Percentiles rank a stretch among this genome's conserved stretches.
phyloP scores from a whole-genome alignment of 1,284 basidiomycete species.

The Xerocomus amazonicus region DNA sequence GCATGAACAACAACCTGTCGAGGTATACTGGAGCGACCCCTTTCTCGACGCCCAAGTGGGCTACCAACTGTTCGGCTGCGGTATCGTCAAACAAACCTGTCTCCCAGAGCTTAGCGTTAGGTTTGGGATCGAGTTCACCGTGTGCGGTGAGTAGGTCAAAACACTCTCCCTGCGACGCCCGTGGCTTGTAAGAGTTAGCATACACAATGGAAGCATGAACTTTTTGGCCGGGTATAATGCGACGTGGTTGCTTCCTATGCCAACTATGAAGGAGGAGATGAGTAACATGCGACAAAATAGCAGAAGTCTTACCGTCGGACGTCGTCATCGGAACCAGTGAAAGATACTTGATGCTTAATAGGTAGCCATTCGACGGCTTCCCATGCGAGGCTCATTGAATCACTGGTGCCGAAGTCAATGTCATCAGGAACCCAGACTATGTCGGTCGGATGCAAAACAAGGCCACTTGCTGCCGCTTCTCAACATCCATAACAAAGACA shows the following conservation, averaged over 20 bases:
- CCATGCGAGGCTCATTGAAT: constrained; percentile 24
- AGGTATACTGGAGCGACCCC: constrained; percentile 22
- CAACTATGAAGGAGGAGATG: constrained; percentile 10
- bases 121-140: neutral
- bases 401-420: constrained; percentile 15
- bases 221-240: constrained; percentile 31
- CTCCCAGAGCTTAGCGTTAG: constrained; percentile 20
- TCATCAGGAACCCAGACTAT: constrained; percentile 27
- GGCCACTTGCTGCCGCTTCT: constrained; percentile 25
- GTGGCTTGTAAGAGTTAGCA: constrained; percentile 23
- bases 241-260: constrained; percentile 20
- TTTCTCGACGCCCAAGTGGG: constrained; percentile 5
- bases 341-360: constrained; percentile 25
- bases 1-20: constrained; percentile 27
- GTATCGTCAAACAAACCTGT: constrained; percentile 22
- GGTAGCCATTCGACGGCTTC: constrained; percentile 24
- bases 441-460: constrained; percentile 20
- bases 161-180: constrained; percentile 24
- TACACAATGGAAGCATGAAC: constrained; percentile 29
- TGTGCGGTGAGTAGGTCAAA: constrained; percentile 24
- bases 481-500: constrained; percentile 30
- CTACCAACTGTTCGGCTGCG: constrained; percentile 17
- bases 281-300: neutral
- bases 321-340: constrained; percentile 10
- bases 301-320: constrained; percentile 14